Evolutionary conservation across 176 grass and related monocot species (phyloP).

Genomic region (Zizania latifolia): DNA sequence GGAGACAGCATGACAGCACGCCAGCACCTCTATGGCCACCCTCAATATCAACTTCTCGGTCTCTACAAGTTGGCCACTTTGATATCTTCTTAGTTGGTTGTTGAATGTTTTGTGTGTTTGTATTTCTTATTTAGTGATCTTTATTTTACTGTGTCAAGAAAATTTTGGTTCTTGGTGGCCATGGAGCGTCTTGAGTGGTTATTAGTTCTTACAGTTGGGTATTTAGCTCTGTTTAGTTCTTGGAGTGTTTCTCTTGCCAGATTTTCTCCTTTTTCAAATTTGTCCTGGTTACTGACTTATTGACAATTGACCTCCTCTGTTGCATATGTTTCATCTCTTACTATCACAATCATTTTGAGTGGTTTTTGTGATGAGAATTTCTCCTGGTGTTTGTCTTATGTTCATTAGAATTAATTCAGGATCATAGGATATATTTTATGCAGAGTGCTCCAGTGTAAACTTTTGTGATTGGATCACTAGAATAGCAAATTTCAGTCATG

Average conservation of each 20-base stretch:
- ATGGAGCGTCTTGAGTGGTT: not conserved
- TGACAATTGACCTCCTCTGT: not conserved
- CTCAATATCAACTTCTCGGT: not conserved
- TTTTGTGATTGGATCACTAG: not conserved
- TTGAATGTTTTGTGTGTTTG: not conserved
- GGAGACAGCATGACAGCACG: too few species aligned
- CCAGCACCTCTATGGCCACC: not conserved
- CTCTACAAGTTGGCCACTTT: not conserved
- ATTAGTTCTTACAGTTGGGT: not conserved
- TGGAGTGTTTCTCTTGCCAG: not conserved
- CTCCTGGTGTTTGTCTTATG: not conserved
- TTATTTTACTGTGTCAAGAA: not conserved
- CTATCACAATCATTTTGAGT: not conserved
- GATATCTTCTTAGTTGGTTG: not conserved
- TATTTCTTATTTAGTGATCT: not conserved
- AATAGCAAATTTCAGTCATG: too few species aligned
- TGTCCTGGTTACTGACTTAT: not conserved
- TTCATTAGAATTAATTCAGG: not conserved
- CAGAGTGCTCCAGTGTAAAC: too few species aligned
- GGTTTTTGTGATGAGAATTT: too few species aligned
- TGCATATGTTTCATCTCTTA: not conserved
- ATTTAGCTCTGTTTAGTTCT: constrained; percentile 2
- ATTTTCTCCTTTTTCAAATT: not conserved
- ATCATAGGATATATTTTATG: not conserved
- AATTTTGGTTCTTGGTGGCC: not conserved